Evolutionary conservation across 805 yeast species (phyloP).

Genomic region (Metschnikowia lunata): DNA sequence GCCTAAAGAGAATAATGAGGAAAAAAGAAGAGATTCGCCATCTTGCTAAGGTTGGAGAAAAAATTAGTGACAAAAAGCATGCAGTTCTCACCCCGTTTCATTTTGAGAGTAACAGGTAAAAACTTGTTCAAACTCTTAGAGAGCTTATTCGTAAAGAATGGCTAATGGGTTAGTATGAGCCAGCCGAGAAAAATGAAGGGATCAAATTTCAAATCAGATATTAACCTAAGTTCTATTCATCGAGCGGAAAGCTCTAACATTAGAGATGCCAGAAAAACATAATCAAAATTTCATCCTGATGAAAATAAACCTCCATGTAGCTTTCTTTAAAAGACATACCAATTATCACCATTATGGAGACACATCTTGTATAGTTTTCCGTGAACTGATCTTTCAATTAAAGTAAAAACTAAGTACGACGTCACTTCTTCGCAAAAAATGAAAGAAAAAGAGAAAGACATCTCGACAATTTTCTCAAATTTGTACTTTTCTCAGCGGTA

Average conservation of each 20-base stretch:
- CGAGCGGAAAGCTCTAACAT: slow-evolving; percentile 77
- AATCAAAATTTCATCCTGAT: slow-evolving; percentile 34
- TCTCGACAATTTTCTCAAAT: not conserved
- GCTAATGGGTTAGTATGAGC: too few species aligned
- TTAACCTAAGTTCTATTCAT: slow-evolving; percentile 74
- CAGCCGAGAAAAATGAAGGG: too few species aligned
- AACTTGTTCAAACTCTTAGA: too few species aligned
- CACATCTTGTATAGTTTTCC: not conserved
- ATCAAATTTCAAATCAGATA: slow-evolving; percentile 43
- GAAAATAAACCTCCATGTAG: not conserved
- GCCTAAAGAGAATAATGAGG: too few species aligned
- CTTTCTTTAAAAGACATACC: not conserved
- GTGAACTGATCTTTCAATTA: not conserved
- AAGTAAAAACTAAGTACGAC: not conserved
- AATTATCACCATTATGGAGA: not conserved
- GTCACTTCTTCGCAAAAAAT: not conserved
- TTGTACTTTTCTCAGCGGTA: slow-evolving; percentile 8
- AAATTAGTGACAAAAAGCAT: too few species aligned
- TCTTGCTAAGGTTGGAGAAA: too few species aligned
- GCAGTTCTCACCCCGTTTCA: too few species aligned
- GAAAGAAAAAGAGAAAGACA: too few species aligned
- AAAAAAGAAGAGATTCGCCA: too few species aligned
- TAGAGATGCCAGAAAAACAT: slow-evolving; percentile 89
- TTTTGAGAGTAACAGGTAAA: too few species aligned
- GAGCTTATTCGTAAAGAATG: too few species aligned